Conservation (phyloP, 768 basidiomycete genomes). For the Russula earlei region DNA sequence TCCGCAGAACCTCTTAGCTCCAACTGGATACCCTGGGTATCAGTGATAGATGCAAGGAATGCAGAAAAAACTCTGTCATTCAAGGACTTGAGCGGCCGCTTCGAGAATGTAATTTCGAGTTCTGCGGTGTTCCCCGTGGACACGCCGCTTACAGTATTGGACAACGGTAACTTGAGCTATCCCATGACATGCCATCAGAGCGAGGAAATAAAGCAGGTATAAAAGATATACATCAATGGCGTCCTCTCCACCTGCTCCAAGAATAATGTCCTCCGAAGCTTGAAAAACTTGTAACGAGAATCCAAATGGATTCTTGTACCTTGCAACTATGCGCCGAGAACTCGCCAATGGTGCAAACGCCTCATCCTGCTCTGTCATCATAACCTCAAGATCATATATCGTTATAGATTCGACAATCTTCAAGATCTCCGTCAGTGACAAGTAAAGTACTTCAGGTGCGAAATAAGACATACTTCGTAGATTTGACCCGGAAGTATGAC, state of each 20-base stretch:
- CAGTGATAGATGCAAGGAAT: slow-evolving; percentile 52
- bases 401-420: slow-evolving; percentile 57
- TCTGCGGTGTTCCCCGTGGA: slow-evolving; percentile 62
- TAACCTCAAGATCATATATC: slow-evolving; percentile 46
- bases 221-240: slow-evolving; percentile 40
- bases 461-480: slow-evolving; percentile 31
- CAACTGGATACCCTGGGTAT: slow-evolving; percentile 36
- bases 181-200: background rate
- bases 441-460: background rate
- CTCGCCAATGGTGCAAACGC: slow-evolving; percentile 52
- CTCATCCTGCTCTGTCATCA: slow-evolving; percentile 41
- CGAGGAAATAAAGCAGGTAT: background rate
- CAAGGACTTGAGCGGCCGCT: slow-evolving; percentile 47
- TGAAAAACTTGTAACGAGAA: slow-evolving; percentile 60
- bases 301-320: slow-evolving; percentile 68
- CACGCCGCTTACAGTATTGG: slow-evolving; percentile 44
- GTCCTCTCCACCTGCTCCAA: slow-evolving; percentile 39
- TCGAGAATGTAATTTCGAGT: slow-evolving; percentile 47
- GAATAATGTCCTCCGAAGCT: slow-evolving; percentile 43
- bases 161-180: slow-evolving; percentile 44
- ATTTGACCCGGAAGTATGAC: slow-evolving; percentile 56
- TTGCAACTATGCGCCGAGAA: slow-evolving; percentile 44
- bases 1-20: slow-evolving; percentile 47
- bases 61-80: slow-evolving; percentile 43
- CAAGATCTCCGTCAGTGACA: background rate